Conservation (phyloP, 2,329 filamentous ascomycete genomes). For the Tolypocladium sp. region DNA sequence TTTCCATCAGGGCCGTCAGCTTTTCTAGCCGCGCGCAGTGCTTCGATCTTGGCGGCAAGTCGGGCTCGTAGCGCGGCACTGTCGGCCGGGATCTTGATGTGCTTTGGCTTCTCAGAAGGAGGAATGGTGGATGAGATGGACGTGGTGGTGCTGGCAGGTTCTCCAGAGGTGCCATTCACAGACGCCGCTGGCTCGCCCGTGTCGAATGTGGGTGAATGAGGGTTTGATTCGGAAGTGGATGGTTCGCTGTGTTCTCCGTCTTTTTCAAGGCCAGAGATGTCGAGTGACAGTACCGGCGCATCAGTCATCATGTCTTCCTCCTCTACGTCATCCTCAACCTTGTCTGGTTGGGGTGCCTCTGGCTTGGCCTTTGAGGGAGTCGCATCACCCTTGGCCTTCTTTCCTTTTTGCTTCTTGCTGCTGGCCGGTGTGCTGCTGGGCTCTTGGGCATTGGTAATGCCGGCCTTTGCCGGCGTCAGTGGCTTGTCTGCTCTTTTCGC, state of each 20-base stretch:
- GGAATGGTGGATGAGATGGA: conserved; percentile 60
- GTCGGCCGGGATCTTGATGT: conserved; percentile 59
- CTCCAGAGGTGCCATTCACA: conserved; percentile 26
- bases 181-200: conserved; percentile 31
- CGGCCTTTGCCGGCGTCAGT: conserved; percentile 8
- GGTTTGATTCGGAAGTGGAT: conserved; percentile 43
- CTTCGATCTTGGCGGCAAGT: conserved; percentile 74
- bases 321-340: conserved; percentile 4
- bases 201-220: conserved; percentile 48
- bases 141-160: conserved; percentile 50
- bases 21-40: conserved; percentile 76
- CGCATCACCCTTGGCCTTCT: conserved; percentile 9
- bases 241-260: conserved; percentile 35
- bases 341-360: not conserved
- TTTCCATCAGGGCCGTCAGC: conserved; percentile 77
- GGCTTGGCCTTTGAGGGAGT: conserved; percentile 9
- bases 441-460: conserved; percentile 4
- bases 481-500: conserved; percentile 17
- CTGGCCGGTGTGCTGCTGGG: conserved; percentile 11
- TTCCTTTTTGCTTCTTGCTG: conserved; percentile 16
- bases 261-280: conserved; percentile 19
- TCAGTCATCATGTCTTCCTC: conserved; percentile 3
- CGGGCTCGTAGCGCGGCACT: conserved; percentile 68
- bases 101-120: conserved; percentile 52
- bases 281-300: conserved; percentile 9